Evolutionary conservation across 805 yeast species (phyloP).

Genomic region (Ogataea naganishii): DNA sequence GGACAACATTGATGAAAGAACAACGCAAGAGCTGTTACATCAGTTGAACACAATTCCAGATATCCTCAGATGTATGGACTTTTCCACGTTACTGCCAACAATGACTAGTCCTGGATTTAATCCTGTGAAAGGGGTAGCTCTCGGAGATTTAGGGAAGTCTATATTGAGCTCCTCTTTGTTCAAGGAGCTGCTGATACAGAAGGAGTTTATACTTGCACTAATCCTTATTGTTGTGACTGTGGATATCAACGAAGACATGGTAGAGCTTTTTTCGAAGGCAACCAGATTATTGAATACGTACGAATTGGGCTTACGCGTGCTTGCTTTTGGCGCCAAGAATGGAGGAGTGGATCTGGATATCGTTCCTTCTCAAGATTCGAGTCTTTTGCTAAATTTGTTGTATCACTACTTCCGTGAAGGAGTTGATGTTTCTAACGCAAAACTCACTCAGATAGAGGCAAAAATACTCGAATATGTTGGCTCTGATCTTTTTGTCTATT

Average conservation of each 20-base stretch:
- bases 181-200: slow-evolving; percentile 10
- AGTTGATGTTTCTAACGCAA: slow-evolving; percentile 13
- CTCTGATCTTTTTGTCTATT: slow-evolving; percentile 14
- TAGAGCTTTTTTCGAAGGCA: slow-evolving; percentile 12
- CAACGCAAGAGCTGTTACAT: slow-evolving; percentile 29
- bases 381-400: slow-evolving; percentile 5
- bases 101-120: slow-evolving; percentile 9
- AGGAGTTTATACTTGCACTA: slow-evolving; percentile 16
- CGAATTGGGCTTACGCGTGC: slow-evolving; percentile 3
- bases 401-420: slow-evolving; percentile 10
- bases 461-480: slow-evolving; percentile 9
- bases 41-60: slow-evolving; percentile 30
- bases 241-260: slow-evolving; percentile 21
- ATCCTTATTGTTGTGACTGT: slow-evolving; percentile 21
- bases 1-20: slow-evolving; percentile 28
- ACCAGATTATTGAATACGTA: slow-evolving; percentile 7
- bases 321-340: slow-evolving; percentile 3
- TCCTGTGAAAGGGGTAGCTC: slow-evolving; percentile 11
- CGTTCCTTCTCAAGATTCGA: too few relatives aligned
- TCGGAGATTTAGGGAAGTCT: slow-evolving; percentile 17
- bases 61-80: slow-evolving; percentile 27
- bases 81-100: slow-evolving; percentile 23
- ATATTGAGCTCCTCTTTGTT: slow-evolving; percentile 13
- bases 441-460: slow-evolving; percentile 14
- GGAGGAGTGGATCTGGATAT: slow-evolving; percentile 1